phyloP scores from a whole-genome alignment of 2,329 filamentous ascomycete genomes.

The Alternaria atra region DNA sequence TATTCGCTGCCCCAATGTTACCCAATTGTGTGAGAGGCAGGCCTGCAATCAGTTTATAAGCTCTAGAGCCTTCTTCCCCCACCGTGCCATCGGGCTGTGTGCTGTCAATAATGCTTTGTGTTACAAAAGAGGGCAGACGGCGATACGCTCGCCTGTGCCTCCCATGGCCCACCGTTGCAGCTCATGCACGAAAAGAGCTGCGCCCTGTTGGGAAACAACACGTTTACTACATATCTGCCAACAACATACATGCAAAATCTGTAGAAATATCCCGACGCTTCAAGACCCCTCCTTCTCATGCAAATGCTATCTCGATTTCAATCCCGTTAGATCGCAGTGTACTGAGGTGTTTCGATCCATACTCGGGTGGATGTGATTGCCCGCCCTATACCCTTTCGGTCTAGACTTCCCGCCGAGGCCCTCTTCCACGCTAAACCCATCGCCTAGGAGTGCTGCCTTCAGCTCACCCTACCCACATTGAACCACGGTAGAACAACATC shows the following conservation, averaged over 20 bases:
- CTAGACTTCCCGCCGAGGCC: constrained; percentile 8
- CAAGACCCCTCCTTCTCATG: not conserved
- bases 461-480: constrained; percentile 4
- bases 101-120: constrained; percentile 6
- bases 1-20: not conserved
- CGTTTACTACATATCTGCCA: constrained; percentile 1
- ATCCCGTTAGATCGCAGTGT: not conserved
- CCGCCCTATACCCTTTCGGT: not conserved
- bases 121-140: not conserved
- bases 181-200: constrained; percentile 16
- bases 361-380: constrained; percentile 1
- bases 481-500: constrained; percentile 3
- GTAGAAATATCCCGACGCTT: not conserved
- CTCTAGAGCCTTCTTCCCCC: not conserved
- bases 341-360: not conserved
- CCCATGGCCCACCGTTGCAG: constrained; percentile 9
- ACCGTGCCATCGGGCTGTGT: not conserved
- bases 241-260: not conserved
- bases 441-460: constrained; percentile 8
- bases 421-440: constrained; percentile 7
- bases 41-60: not conserved
- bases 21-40: not conserved
- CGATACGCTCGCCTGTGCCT: constrained; percentile 24
- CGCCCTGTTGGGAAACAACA: constrained; percentile 11
- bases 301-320: not conserved